These are phyloP conservation scores for Neurospora sublineolata DNA, from an alignment of 495 filamentous ascomycete species.

Conservation along the genomic window DNA sequence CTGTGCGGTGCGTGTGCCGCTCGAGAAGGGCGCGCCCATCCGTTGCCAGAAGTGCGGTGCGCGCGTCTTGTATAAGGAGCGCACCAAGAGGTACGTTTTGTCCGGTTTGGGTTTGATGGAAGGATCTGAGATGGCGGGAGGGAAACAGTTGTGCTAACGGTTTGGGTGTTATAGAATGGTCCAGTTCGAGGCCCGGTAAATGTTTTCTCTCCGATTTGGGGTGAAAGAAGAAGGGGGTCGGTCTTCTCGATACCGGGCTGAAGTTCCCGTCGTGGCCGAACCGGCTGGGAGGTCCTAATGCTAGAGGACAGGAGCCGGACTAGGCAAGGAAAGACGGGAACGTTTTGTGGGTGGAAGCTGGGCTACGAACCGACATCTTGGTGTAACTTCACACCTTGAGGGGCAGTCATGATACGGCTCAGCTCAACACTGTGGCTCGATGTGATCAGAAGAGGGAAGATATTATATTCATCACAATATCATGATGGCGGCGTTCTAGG, in stretches of 20 bases:
- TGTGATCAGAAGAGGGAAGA: background rate
- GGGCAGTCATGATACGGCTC: background rate
- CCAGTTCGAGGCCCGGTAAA: slow-evolving; percentile 87
- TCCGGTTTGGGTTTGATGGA: background rate
- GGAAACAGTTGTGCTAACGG: background rate
- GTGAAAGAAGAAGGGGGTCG: slow-evolving; percentile 4
- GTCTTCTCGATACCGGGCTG: background rate
- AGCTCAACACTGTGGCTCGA: background rate
- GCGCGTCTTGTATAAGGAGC: slow-evolving; percentile 92
- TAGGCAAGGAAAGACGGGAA: background rate
- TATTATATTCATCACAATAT: background rate
- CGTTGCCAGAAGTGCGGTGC: slow-evolving; percentile 95
- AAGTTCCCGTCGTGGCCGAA: background rate
- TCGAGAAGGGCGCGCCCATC: slow-evolving; percentile 78
- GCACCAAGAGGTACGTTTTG: slow-evolving; percentile 78
- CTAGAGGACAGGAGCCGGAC: background rate
- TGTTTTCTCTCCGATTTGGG: slow-evolving; percentile 3
- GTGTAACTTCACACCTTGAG: background rate
- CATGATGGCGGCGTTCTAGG: background rate
- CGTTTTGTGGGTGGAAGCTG: background rate
- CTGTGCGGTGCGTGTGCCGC: slow-evolving; percentile 68
- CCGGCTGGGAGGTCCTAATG: background rate
- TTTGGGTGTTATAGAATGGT: slow-evolving; percentile 57
- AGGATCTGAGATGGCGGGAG: background rate
- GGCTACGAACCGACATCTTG: background rate